phyloP scores from a whole-genome alignment of 148 eudicot species.

The Camellia sinensis region DNA sequence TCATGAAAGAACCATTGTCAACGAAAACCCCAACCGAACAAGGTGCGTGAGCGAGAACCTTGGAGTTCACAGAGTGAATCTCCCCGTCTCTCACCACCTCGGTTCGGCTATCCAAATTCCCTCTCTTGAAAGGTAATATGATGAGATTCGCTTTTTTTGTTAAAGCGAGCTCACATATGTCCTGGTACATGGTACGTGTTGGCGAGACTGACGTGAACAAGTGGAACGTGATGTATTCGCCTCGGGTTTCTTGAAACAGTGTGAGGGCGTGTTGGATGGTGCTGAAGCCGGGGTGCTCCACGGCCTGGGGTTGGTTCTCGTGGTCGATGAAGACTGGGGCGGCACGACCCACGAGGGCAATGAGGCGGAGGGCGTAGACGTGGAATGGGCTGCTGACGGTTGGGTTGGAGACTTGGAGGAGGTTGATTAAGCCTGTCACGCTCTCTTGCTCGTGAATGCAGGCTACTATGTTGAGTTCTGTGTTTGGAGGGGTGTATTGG shows the following conservation, averaged over 20 bases:
- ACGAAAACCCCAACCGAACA: slow-evolving; percentile 81
- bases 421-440: slow-evolving; percentile 46
- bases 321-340: slow-evolving; percentile 75
- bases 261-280: slow-evolving; percentile 54
- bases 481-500: slow-evolving; percentile 60
- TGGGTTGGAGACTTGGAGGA: slow-evolving; percentile 60
- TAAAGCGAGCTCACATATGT: slow-evolving; percentile 74
- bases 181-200: slow-evolving; percentile 77
- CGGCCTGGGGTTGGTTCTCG: slow-evolving; percentile 35
- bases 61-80: slow-evolving; percentile 33
- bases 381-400: slow-evolving; percentile 38
- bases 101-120: slow-evolving; percentile 17
- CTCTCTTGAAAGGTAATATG: slow-evolving; percentile 55
- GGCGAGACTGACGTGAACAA: slow-evolving; percentile 59
- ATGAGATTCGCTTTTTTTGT: slow-evolving; percentile 50
- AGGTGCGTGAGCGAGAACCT: slow-evolving; percentile 64
- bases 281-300: slow-evolving; percentile 36
- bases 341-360: slow-evolving; percentile 71
- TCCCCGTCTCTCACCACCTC: slow-evolving; percentile 20
- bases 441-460: slow-evolving; percentile 61
- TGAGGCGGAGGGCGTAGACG: slow-evolving; percentile 52
- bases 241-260: slow-evolving; percentile 37
- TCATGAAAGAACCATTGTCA: slow-evolving; percentile 30
- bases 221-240: slow-evolving; percentile 34
- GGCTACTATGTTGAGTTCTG: slow-evolving; percentile 51